Evolutionary conservation across 257 asterid species (phyloP), one percentile per base, ranked within the genome.

Genomic region (Solanum bulbocastanum): DNA sequence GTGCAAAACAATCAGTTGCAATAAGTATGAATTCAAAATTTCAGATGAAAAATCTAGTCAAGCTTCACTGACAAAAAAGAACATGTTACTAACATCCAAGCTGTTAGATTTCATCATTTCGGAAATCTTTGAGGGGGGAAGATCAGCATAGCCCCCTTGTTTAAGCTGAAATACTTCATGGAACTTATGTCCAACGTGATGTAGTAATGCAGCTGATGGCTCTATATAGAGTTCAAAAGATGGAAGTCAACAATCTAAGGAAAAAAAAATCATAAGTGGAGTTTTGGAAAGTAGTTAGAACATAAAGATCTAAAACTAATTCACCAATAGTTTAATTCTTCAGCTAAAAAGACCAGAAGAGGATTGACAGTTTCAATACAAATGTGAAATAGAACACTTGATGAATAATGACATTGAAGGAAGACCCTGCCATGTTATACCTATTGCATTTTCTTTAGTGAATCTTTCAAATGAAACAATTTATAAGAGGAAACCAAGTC

Each of bases 91-190:
- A 90, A 96, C 99, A 91, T 97, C 98, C 91, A 97, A 91, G 95
- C 98, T 92, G 89, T 94, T 96, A 6, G 99, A 91, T 91, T 95
- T 95, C 98, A 95, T 94, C 98, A 97, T 94, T 90, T 96, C 98
- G 18, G 98, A 87, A 88, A 97, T 93, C 87, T 91, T 97, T 62
- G 98, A 89, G 58, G 95, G 91, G 2, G 98, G 94, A 83, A 96
- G 93, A 91, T 97, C 98, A 5, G 93, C 91, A 87, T 93, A 94
- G 69, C 95, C 90, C 75, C 96, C 97, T 87, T 93, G 95, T 92
- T 94, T 96, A 52, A 91, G 94, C 93, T 96, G 97, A 90, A 94
- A 97, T 39, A 95, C 98, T 90, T 94, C 98, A 40, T 94, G 98
- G 91, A 93, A 92, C 91, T 92, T 97, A 72, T 90, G 92, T 66